Base-by-base conservation (phyloP, 2,329 filamentous ascomycete genomes). In the Phoma sp. region DNA sequence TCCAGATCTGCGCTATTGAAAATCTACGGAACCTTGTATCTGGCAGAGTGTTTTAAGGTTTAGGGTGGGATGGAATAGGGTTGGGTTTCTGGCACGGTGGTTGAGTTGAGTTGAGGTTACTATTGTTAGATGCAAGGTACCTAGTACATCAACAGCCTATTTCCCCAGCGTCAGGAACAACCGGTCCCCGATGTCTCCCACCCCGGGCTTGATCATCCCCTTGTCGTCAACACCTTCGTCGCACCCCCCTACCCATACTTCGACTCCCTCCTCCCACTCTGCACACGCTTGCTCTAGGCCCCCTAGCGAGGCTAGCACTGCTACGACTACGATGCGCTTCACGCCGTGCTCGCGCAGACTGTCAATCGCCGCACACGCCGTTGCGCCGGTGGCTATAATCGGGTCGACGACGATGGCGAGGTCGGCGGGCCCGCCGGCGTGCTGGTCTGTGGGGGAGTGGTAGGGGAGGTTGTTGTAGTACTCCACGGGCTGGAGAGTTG, bases 381-480 rank as follows among this genome's bases (percentile, higher is more conserved):
- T 98, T 1, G 91, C 92, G 33, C 94, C 94, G 0, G 95, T 98
- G 1, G 94, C 95, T 71, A 98, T 96, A 65, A 98, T 86, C 3
- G 94, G 95, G 72, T 98, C 94, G 43, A 96, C 85, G 50, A 97
- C 81, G 71, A 97, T 90, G 55, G 92, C 92, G 12, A 96, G 81
- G 21, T 84, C 81, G 1, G 85, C 76, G 13, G 76, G 74, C 4
- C 73, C 72, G 22, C 43, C 51, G 33, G 69, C 52, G 43, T 77
- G 81, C 39, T 78, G 68, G 31, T 76, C 72, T 59, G 78, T 78
- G 51, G 66, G 80, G 35, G 81, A 73, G 77, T 91, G 89, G 77
- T 91, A 88, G 32, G 92, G 92, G 19, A 97, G 87, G 77, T 96
- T 96, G 82, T 97, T 97, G 84, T 97, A 97, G 84, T 97, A 96